phyloP scores from a whole-genome alignment of 495 filamentous ascomycete genomes.

The Talaromyces adpressus region DNA sequence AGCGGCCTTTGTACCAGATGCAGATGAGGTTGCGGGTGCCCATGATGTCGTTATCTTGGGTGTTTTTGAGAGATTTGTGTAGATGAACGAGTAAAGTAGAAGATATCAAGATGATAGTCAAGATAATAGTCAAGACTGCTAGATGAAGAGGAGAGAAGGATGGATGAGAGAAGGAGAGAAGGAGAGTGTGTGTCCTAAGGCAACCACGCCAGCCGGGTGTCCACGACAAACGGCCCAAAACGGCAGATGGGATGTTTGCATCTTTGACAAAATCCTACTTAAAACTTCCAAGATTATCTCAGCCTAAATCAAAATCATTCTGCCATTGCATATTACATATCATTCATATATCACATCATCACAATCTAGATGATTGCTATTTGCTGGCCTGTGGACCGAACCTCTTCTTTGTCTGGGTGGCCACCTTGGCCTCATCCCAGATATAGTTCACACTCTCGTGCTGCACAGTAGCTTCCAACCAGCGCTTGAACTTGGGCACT shows the following conservation, averaged over 20 bases:
- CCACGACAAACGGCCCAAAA: neutral
- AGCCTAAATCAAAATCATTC: neutral
- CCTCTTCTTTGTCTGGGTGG: slow-evolving; percentile 17
- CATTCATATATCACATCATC: neutral
- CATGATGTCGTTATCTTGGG: neutral
- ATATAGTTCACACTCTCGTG: slow-evolving; percentile 64
- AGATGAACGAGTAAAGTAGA: neutral
- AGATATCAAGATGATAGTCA: neutral
- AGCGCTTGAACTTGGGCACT: slow-evolving; percentile 59
- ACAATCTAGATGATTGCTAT: neutral
- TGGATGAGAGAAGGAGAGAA: neutral
- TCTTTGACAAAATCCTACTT: too few species aligned
- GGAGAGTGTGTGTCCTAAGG: neutral
- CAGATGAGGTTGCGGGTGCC: slow-evolving; percentile 11
- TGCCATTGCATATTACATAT: neutral
- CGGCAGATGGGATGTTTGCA: neutral
- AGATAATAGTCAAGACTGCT: too few species aligned
- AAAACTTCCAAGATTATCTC: too few species aligned
- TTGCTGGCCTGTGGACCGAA: slow-evolving; percentile 10
- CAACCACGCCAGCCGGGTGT: neutral
- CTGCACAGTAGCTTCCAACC: slow-evolving; percentile 53
- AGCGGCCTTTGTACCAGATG: slow-evolving; percentile 8
- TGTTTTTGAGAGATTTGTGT: neutral
- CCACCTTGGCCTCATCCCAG: slow-evolving; percentile 41
- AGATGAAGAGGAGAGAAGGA: neutral